phyloP scores from a whole-genome alignment of 2,329 filamentous ascomycete species.

The Thelonectria blattea region DNA sequence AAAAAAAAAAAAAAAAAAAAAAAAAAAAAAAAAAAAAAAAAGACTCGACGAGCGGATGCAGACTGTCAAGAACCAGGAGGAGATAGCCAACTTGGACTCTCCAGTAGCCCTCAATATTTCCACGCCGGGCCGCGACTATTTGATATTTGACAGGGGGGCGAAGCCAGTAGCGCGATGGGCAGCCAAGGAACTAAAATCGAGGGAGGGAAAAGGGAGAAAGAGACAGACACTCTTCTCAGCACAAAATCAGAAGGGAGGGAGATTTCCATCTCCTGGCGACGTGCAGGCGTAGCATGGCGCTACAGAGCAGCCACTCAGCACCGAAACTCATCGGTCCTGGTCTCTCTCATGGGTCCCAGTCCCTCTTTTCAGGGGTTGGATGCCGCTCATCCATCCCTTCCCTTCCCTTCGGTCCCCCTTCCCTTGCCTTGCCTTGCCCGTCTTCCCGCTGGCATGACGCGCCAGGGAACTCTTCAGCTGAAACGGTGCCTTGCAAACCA shows the following conservation, averaged over 20 bases:
- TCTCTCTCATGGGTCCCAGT: too few species aligned
- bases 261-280: background rate
- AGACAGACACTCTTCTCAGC: background rate
- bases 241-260: background rate
- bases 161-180: background rate
- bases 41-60: background rate
- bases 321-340: background rate
- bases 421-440: too few species aligned
- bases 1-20: background rate
- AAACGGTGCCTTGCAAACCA: background rate
- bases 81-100: too few species aligned
- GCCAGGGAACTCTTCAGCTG: background rate
- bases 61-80: too few species aligned
- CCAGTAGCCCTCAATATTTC: background rate
- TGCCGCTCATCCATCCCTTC: background rate
- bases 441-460: background rate
- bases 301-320: background rate
- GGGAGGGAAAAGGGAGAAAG: background rate
- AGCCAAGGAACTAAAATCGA: conserved; percentile 3
- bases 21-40: background rate
- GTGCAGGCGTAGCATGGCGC: background rate
- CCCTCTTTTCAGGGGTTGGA: background rate
- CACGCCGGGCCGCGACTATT: background rate
- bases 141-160: background rate
- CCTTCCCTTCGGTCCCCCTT: background rate